phyloP scores from a whole-genome alignment of 1,284 basidiomycete species.

The Peniophora sp. region DNA sequence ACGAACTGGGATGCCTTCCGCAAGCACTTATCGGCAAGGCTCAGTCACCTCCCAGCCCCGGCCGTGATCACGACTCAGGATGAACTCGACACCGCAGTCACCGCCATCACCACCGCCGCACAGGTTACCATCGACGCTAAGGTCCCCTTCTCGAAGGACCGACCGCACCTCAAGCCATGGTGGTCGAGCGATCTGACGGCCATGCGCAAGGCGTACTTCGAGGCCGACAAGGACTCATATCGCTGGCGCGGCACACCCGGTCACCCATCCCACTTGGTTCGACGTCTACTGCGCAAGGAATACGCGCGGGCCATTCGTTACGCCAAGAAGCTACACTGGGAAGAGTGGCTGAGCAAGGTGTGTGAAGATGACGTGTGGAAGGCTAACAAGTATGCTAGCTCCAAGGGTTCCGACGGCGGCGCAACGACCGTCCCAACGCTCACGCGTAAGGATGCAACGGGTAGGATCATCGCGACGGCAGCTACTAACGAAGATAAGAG shows the following conservation, averaged over 20 bases:
- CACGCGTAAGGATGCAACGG: background rate
- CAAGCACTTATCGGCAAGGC: slow-evolving; percentile 3
- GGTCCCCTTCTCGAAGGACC: slow-evolving; percentile 11
- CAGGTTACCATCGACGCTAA: slow-evolving; percentile 12
- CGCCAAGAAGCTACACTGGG: slow-evolving; percentile 27
- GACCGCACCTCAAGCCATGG: slow-evolving; percentile 19
- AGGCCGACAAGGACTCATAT: slow-evolving; percentile 11
- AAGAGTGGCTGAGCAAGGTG: slow-evolving; percentile 23
- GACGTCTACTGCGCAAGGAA: slow-evolving; percentile 9
- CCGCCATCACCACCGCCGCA: slow-evolving; percentile 6
- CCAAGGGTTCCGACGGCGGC: slow-evolving; percentile 21
- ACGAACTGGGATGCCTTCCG: slow-evolving; percentile 18
- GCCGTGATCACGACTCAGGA: slow-evolving; percentile 1
- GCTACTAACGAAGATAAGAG: slow-evolving; percentile 21
- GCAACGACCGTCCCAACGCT: slow-evolving; percentile 23
- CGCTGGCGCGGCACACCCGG: slow-evolving; percentile 8
- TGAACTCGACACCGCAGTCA: slow-evolving; percentile 9
- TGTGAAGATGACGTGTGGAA: slow-evolving; percentile 22
- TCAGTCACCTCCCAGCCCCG: background rate
- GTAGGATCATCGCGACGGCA: background rate
- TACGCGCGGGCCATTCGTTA: slow-evolving; percentile 21
- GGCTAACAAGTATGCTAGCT: slow-evolving; percentile 21
- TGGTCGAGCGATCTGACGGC: slow-evolving; percentile 18
- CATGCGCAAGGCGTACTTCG: slow-evolving; percentile 7
- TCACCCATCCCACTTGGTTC: slow-evolving; percentile 7